Percentiles rank a stretch among this genome's conserved stretches.
Evolutionary conservation across 148 eudicot genomes (phyloP).

Genomic region (Fagopyrum tataricum): DNA sequence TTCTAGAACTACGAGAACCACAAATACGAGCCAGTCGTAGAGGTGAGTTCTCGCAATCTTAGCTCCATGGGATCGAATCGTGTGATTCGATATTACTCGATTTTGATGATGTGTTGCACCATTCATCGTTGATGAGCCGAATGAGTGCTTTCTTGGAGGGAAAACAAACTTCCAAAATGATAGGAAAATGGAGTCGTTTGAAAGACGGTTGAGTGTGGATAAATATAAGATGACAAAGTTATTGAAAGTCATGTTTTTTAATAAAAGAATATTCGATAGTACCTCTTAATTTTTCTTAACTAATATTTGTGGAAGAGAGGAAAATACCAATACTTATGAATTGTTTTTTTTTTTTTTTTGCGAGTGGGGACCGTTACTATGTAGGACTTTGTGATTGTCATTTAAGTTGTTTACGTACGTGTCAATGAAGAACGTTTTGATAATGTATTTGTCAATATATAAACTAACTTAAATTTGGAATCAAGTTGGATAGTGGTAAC

Average conservation of each 20-base stretch:
- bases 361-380: background rate
- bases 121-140: background rate
- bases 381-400: background rate
- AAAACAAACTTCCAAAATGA: background rate
- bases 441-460: background rate
- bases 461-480: no score
- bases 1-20: constrained; percentile 40
- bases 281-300: background rate
- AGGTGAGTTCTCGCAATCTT: constrained; percentile 54
- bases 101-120: background rate
- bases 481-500: background rate
- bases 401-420: background rate
- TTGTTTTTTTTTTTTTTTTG: background rate
- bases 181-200: background rate
- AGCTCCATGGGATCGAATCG: constrained; percentile 56
- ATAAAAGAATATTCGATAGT: background rate
- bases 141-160: background rate
- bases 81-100: constrained; percentile 16
- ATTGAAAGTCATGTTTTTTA: background rate
- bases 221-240: background rate
- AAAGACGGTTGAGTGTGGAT: background rate
- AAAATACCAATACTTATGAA: no score
- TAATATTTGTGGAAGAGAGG: no score
- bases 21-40: constrained; percentile 64
- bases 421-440: background rate